Evolutionary conservation across 1,139 yeast genomes (phyloP).

Genomic region (Yamadazyma diddensiae): DNA sequence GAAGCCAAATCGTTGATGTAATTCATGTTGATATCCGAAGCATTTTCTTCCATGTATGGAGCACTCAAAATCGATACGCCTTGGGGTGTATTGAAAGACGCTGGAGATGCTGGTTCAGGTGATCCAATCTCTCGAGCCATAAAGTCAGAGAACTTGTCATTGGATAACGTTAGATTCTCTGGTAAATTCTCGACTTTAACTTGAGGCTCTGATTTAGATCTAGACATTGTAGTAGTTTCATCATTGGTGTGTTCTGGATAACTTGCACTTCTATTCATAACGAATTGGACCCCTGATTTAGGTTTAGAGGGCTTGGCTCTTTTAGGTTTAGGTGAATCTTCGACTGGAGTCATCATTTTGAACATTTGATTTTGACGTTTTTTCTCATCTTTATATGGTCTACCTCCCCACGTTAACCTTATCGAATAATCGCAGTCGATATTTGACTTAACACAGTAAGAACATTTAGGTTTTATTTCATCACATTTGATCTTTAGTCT

Average conservation of each 20-base stretch:
- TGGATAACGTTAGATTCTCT: no score
- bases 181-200: no score
- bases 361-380: conserved; percentile 19
- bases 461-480: conserved; percentile 64
- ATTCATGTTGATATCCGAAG: not conserved
- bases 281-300: not conserved
- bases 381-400: conserved; percentile 50
- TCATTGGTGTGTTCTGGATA: not conserved
- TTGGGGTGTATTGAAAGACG: conserved; percentile 14
- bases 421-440: conserved; percentile 62
- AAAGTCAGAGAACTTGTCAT: conserved; percentile 3
- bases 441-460: conserved; percentile 50
- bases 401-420: conserved; percentile 74
- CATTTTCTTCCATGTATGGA: not conserved
- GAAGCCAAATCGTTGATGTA: not conserved
- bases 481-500: conserved; percentile 70
- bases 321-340: not conserved
- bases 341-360: not conserved
- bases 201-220: not conserved
- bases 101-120: conserved; percentile 8
- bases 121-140: conserved; percentile 2
- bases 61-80: conserved; percentile 14
- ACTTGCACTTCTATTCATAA: conserved; percentile 1
- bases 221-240: not conserved
- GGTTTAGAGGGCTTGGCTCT: not conserved